Percentiles rank a stretch among this genome's conserved stretches.
phyloP scores from a whole-genome alignment of 768 basidiomycete species.

The Dentipellis fragilis region DNA sequence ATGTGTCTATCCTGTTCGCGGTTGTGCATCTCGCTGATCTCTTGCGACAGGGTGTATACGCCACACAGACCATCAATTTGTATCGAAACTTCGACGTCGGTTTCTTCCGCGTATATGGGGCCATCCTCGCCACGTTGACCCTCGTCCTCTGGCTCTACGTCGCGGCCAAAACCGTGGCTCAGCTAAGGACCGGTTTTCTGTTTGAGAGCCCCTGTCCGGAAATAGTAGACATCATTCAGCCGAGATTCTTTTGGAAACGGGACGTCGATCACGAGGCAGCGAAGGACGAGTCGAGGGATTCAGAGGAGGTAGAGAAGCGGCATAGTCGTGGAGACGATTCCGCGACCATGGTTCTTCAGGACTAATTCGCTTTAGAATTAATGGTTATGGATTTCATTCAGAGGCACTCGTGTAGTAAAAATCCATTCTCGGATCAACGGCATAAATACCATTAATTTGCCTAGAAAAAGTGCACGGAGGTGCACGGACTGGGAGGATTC shows the following conservation, averaged over 20 bases:
- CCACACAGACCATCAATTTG: neutral
- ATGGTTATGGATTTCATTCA: no score
- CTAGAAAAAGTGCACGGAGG: no score
- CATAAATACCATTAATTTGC: no score
- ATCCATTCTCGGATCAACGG: no score
- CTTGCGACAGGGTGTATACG: neutral
- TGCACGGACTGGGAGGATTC: no score
- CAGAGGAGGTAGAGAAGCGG: neutral
- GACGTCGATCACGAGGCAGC: neutral
- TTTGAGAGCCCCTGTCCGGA: neutral
- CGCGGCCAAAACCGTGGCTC: neutral
- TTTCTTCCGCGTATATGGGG: neutral
- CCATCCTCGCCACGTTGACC: neutral
- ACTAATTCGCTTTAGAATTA: no score
- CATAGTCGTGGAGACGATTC: no score
- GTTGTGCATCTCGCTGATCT: no score
- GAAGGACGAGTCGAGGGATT: neutral
- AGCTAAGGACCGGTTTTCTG: neutral
- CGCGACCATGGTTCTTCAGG: no score
- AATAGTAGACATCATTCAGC: neutral
- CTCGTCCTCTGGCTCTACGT: neutral
- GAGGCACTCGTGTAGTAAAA: no score
- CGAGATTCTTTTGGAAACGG: neutral
- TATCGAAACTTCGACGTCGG: neutral
- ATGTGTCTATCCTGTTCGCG: neutral